These are phyloP conservation scores for Pseudogymnoascus destructans DNA, from an alignment of 2,329 filamentous ascomycete species.

Conservation along the genomic window DNA sequence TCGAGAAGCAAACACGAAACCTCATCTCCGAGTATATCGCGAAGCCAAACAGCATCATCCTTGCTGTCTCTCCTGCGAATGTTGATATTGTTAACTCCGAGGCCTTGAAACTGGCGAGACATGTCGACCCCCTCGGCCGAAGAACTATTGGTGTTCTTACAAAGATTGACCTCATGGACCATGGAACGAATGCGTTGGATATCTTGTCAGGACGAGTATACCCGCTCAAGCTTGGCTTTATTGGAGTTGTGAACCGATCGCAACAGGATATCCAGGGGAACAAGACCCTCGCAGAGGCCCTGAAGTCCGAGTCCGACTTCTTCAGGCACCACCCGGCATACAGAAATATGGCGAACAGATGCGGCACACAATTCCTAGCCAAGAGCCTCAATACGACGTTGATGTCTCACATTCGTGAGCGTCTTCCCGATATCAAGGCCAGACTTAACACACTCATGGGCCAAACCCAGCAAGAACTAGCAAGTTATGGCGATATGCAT, in stretches of 20 bases:
- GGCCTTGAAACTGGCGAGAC: slow-evolving; percentile 85
- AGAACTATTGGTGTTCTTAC: slow-evolving; percentile 94
- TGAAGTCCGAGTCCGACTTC: slow-evolving; percentile 83
- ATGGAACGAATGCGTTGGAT: slow-evolving; percentile 93
- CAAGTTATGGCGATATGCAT: slow-evolving; percentile 94
- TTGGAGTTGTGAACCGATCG: slow-evolving; percentile 93
- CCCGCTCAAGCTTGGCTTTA: slow-evolving; percentile 91
- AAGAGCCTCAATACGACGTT: slow-evolving; percentile 91
- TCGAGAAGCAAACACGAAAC: slow-evolving; percentile 95
- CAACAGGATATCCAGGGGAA: slow-evolving; percentile 96
- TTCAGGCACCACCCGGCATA: slow-evolving; percentile 97
- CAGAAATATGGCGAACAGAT: slow-evolving; percentile 84
- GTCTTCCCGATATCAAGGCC: slow-evolving; percentile 94
- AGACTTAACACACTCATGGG: slow-evolving; percentile 97
- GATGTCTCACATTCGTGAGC: slow-evolving; percentile 91
- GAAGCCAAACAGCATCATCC: slow-evolving; percentile 95
- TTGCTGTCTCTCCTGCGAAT: slow-evolving; percentile 93
- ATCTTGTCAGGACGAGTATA: slow-evolving; percentile 97
- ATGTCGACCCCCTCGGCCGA: slow-evolving; percentile 89
- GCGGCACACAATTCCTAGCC: slow-evolving; percentile 85
- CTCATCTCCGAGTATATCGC: slow-evolving; percentile 97
- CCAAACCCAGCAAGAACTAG: slow-evolving; percentile 97
- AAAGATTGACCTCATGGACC: slow-evolving; percentile 96
- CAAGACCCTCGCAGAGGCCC: slow-evolving; percentile 85
- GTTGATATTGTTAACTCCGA: slow-evolving; percentile 98